Base-by-base conservation (phyloP, 2,329 filamentous ascomycete species). In the Pyrenochaeta sp. region DNA sequence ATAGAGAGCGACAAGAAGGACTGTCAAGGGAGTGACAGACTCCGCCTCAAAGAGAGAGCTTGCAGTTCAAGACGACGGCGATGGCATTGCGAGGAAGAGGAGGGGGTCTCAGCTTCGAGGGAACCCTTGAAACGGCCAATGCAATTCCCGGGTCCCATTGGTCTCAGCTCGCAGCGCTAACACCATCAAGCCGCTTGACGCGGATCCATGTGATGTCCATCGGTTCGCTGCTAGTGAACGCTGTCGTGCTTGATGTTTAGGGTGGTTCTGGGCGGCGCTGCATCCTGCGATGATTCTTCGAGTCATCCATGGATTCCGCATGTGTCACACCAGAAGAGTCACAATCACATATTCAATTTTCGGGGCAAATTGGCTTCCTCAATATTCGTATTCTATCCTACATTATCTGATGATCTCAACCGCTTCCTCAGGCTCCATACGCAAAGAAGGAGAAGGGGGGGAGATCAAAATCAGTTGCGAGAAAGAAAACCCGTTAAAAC, bases 361-460 rank as follows among this genome's bases (percentile, higher is more conserved):
- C 27, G 30, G 19, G n/a, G 27, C 44, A 47, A 28, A 8, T 3
- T 47, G 9, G 34, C 66, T 58, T 64, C 66, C 64, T 62, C 59
- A 55, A 56, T 60, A 51, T 56, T 62, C 67, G 50, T 62, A 54
- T 67, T 61, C 56, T 68, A 66, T 63, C 54, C 56, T 73, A 72
- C 66, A 73, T 62, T 73, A 70, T 69, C 65, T 73, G 69, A 72
- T 61, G 69, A 73, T 58, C 72, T 75, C 72, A 66, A 73, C 72
- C 72, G 34, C 56, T 61, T 57, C 61, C 71, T 62, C 65, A 54
- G 54, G 65, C 64, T 65, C 58, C 58, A 53, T 49, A 56, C 32
- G 9, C 30, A 27, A 56, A 60, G 56, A 59, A 48, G 66, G 58
- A 52, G 54, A 68, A 59, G 69, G 69, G 68, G 73, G 73, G 73